Conservation (phyloP, 1,284 basidiomycete genomes). For the Apiotrichum domesticum region DNA sequence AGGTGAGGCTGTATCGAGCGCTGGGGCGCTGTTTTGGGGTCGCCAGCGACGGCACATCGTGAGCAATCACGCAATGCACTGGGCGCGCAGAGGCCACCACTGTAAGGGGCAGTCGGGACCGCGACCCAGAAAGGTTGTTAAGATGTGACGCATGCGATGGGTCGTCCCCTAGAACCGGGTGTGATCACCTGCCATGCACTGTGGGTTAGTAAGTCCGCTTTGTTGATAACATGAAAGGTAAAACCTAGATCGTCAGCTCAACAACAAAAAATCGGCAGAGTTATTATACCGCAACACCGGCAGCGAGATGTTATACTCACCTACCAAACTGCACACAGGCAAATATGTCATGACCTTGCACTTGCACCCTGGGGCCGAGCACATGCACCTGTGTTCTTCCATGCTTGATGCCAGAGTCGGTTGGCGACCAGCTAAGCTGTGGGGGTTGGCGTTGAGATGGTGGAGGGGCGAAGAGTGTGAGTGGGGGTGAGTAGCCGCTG, state of each 20-base stretch:
- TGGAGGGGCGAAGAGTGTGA: background rate
- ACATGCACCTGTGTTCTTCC: slow-evolving; percentile 18
- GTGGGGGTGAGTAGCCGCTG: background rate
- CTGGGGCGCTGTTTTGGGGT: too few relatives aligned
- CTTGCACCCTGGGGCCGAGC: slow-evolving; percentile 17
- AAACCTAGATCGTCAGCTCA: too few relatives aligned
- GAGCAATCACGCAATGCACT: too few relatives aligned
- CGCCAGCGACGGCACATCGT: too few relatives aligned
- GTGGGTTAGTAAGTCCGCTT: background rate
- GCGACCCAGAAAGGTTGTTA: too few relatives aligned
- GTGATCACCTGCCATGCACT: slow-evolving; percentile 18
- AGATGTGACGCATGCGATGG: too few relatives aligned
- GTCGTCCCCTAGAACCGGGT: slow-evolving; percentile 11
- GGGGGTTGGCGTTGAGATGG: background rate
- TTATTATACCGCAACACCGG: too few relatives aligned
- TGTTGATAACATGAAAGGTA: too few relatives aligned
- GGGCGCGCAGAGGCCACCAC: too few relatives aligned
- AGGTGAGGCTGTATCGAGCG: too few relatives aligned
- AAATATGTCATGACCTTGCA: slow-evolving; percentile 19
- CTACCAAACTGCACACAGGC: slow-evolving; percentile 15
- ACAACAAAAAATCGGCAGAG: too few relatives aligned
- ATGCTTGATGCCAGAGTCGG: slow-evolving; percentile 4
- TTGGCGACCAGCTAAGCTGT: background rate
- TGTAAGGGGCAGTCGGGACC: too few relatives aligned
- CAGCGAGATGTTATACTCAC: background rate